Evolutionary conservation across 495 filamentous ascomycete genomes (phyloP), one percentile per base, ranked within the genome.

Genomic region (Apiosordaria backusii): DNA sequence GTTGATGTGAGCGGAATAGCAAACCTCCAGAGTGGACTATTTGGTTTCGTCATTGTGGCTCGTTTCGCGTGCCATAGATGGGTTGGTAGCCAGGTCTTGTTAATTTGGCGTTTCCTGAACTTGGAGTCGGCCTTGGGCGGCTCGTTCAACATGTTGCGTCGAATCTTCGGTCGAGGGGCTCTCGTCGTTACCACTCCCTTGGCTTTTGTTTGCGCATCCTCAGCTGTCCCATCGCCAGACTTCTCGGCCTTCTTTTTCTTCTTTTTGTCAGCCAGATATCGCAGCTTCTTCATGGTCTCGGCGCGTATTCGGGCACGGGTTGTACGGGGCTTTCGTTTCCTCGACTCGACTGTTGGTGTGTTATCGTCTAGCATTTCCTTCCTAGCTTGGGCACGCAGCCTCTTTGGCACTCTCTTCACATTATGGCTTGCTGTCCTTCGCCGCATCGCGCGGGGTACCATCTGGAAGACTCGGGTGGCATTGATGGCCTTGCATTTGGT

Each of bases 81-180:
- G 19, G 95, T 97, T 2, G 95, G 96, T 3, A 99, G 83, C 95
- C 95, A 98, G 0, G 88, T 90, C 81, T 99, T 99, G 75, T 89
- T 84, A 35, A 86, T 76, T 75, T 99, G 95, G 1, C 95, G 87
- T 79, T 93, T 97, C 66, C 88, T 86, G 70, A 89, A 97, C 67
- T 89, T 93, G 15, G 88, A 83, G 22, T 86, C 83, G 2, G 88
- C 80, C 57, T 84, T 84, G 0, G 85, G 83, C 1, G 92, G 90
- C 4, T 83, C 80, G 29, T 90, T 88, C 7, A 96, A 80, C 52
- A 79, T 82, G 70, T 92, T 85, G 64, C 87, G 88, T 66, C 89
- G 89, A 65, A 91, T 85, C 72, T 90, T 91, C 13, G 89, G 89
- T 40, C 86, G 77, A 24, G 84, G 71, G 16, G 68, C 60, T 61